Conservation (phyloP, 225 moss, liverwort and hornwort species). For the Polytrichum commune region DNA sequence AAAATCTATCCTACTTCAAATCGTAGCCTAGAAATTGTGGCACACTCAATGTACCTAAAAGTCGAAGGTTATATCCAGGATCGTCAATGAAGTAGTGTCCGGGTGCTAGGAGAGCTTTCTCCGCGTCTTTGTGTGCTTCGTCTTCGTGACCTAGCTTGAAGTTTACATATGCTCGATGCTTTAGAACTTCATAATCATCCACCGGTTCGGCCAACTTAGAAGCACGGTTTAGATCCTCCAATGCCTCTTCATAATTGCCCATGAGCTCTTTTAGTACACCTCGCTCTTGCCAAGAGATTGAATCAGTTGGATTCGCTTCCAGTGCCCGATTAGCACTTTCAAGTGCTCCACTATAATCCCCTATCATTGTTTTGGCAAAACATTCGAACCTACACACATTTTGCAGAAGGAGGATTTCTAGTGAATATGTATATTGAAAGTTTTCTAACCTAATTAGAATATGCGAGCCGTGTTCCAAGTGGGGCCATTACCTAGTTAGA, state of each 20-base stretch:
- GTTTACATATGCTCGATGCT: constrained; percentile 19
- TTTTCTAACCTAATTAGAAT: too few species aligned
- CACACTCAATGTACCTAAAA: neutral
- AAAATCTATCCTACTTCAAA: neutral
- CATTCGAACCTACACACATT: neutral
- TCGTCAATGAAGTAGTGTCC: neutral
- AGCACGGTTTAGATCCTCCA: neutral
- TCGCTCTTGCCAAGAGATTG: neutral
- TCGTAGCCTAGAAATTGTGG: constrained; percentile 5
- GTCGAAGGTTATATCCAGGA: neutral
- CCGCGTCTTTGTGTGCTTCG: constrained; percentile 15
- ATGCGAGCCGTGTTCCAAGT: too few species aligned
- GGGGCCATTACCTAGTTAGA: too few species aligned
- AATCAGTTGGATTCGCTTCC: neutral
- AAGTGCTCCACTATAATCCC: constrained; percentile 3
- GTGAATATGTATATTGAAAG: too few species aligned
- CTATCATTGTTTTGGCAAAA: constrained; percentile 1
- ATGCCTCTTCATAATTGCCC: constrained; percentile 4
- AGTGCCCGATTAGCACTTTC: neutral
- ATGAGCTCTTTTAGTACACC: constrained; percentile 12
- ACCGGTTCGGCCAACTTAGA: accelerated
- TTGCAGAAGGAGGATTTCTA: neutral
- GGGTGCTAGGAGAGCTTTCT: neutral
- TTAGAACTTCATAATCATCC: constrained; percentile 14
- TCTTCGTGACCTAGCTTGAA: constrained; percentile 8